Base-by-base conservation (phyloP, 2,329 filamentous ascomycete genomes). In the Ascosphaera acerosa region DNA sequence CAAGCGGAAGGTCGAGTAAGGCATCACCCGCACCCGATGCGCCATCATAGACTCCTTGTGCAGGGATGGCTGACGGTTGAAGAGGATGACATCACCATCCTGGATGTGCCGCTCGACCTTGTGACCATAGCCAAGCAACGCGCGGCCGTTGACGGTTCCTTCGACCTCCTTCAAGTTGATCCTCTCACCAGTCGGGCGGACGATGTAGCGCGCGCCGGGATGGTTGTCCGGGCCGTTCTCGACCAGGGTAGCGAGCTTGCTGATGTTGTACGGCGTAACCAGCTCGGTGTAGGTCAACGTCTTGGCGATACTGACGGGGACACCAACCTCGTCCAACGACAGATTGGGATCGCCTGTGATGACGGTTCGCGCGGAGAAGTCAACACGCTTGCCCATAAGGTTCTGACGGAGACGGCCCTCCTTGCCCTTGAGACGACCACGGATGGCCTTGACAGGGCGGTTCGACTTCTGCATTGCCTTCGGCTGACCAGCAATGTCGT, bases 41-140 rank as follows among this genome's bases (percentile, higher is more conserved):
- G 80, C 87, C 89, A 97, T 97, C 87, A 97, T 99, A 36, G 87
- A 97, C 50, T 97, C 87, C 55, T 99, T 99, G 64, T 99, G 87
- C 45, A 99, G 62, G 20, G 87, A 99, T 1, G 87, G 87, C 50
- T 99, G 87, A 63, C 87, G 87, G 53, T 97, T 99, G 69, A 99
- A 99, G 47, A 97, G 82, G 55, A 99, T 94, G 41, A 80, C 89
- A 53, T 99, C 87, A 35, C 84, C 84, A 45, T 91, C 80, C 44
- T 90, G 72, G 39, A 99, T 69, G 54, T 99, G 87, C 37, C 87
- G 75, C 55, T 99, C 87, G 20, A 99, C 89, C 50, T 92, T 94
- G 84, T 84, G 94, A 30, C 89, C 89, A 48, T 91, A 91, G 45
- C 91, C 77, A 18, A 97, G 58, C 34, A 73, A 73, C 38, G 92